Percentiles rank a stretch among this genome's conserved stretches.
Evolutionary conservation across 208 protist genomes (phyloP).

Genomic region (Wallacemonas collosoma): DNA sequence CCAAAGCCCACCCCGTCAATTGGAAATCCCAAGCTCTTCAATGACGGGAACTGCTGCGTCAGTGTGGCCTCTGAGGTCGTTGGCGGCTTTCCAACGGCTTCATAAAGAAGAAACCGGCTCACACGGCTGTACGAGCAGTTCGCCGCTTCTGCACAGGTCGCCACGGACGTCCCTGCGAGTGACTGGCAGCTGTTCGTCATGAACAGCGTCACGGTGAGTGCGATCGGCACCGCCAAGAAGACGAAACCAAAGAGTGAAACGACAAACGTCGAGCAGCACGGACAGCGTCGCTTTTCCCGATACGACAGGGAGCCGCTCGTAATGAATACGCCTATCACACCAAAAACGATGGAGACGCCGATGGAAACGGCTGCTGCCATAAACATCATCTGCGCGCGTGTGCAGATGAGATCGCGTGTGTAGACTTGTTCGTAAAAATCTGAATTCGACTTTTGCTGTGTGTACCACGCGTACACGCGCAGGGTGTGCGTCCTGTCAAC

Average conservation of each 20-base stretch:
- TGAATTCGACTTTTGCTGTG: slow-evolving; percentile 7
- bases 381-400: slow-evolving; percentile 14
- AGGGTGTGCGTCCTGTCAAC: background rate
- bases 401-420: slow-evolving; percentile 6
- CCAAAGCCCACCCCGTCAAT: slow-evolving; percentile 21
- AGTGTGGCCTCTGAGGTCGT: background rate
- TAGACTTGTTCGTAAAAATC: slow-evolving; percentile 16
- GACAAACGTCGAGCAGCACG: slow-evolving; percentile 22
- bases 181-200: slow-evolving; percentile 20
- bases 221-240: slow-evolving; percentile 15
- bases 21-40: slow-evolving; percentile 14
- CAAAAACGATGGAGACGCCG: slow-evolving; percentile 8
- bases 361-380: slow-evolving; percentile 13
- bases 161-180: slow-evolving; percentile 1
- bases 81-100: background rate
- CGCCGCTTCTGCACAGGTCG: background rate
- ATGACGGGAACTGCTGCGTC: background rate
- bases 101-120: slow-evolving; percentile 8
- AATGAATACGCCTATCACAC: slow-evolving; percentile 15
- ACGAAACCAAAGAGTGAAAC: slow-evolving; percentile 18
- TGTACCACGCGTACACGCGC: slow-evolving; percentile 16
- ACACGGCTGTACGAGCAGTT: slow-evolving; percentile 5
- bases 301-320: slow-evolving; percentile 10
- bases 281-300: slow-evolving; percentile 6
- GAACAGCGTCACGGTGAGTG: slow-evolving; percentile 6